Evolutionary conservation across 73 alveolate species (phyloP).

Genomic region (Stentor coeruleus): DNA sequence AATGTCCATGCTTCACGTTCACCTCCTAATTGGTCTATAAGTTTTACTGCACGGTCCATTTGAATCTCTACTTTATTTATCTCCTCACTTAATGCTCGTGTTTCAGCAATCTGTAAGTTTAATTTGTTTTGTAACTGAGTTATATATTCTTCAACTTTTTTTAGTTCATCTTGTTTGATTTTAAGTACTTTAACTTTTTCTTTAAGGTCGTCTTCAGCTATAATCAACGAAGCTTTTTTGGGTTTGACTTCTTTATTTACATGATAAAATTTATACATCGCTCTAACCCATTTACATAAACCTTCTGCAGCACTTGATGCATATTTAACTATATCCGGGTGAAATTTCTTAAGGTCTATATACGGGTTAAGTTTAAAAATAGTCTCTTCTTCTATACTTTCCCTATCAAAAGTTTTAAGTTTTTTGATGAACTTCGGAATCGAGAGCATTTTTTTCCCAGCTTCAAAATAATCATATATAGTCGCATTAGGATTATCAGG

Average conservation of each 20-base stretch:
- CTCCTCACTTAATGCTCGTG: slow-evolving; percentile 68
- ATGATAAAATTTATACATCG: slow-evolving; percentile 65
- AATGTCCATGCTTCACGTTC: slow-evolving; percentile 88
- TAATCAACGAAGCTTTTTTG: slow-evolving; percentile 81
- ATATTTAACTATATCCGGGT: slow-evolving; percentile 64
- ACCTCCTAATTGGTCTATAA: slow-evolving; percentile 79
- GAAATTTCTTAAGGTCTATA: slow-evolving; percentile 54
- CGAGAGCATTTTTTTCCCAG: slow-evolving; percentile 68
- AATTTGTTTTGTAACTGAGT: slow-evolving; percentile 80
- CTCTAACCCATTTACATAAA: slow-evolving; percentile 75
- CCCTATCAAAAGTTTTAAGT: slow-evolving; percentile 70
- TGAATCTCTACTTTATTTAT: slow-evolving; percentile 78
- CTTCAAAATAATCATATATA: slow-evolving; percentile 76
- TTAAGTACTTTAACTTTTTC: slow-evolving; percentile 67
- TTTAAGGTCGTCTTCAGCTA: slow-evolving; percentile 72
- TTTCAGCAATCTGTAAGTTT: slow-evolving; percentile 78
- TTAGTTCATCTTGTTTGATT: slow-evolving; percentile 76
- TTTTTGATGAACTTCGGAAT: slow-evolving; percentile 58
- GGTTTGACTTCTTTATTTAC: slow-evolving; percentile 90
- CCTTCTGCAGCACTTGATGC: slow-evolving; percentile 88
- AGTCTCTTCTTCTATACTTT: slow-evolving; percentile 60
- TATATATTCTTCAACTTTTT: slow-evolving; percentile 79
- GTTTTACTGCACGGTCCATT: slow-evolving; percentile 79
- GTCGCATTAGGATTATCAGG: slow-evolving; percentile 34
- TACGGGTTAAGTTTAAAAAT: slow-evolving; percentile 57